These are phyloP conservation scores for Syzygium jambos DNA, from an alignment of 345 rosid species.

Conservation along the genomic window DNA sequence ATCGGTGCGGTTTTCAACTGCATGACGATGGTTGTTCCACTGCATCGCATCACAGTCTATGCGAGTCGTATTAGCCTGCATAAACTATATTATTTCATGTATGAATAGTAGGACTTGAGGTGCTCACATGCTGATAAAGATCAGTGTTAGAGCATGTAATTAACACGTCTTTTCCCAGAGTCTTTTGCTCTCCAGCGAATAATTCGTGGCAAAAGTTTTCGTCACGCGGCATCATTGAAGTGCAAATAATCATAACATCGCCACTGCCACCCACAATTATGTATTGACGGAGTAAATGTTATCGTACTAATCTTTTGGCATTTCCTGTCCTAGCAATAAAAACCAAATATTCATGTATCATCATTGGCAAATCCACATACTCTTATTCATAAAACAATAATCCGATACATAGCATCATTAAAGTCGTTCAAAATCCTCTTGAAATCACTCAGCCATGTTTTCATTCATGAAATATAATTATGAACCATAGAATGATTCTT, in stretches of 20 bases:
- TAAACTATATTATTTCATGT: too few species aligned
- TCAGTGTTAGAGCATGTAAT: neutral
- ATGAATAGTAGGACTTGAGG: neutral
- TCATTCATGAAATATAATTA: neutral
- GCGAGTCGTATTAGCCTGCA: neutral
- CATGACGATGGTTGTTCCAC: neutral
- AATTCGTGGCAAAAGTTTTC: fast-evolving
- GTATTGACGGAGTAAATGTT: neutral
- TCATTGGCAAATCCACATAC: fast-evolving
- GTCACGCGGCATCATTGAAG: fast-evolving
- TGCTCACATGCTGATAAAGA: neutral
- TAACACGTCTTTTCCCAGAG: neutral
- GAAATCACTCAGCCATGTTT: neutral
- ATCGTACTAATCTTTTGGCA: neutral
- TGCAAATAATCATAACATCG: neutral
- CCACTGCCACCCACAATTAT: fast-evolving
- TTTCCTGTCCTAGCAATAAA: neutral
- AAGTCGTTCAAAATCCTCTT: neutral
- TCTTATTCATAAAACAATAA: neutral
- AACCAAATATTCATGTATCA: neutral
- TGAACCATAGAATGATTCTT: neutral
- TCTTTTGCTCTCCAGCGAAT: neutral
- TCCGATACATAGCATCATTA: neutral
- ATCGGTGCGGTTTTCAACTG: too few species aligned
- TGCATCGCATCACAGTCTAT: neutral